These are phyloP conservation scores for Murraya paniculata DNA, from an alignment of 345 rosid species.

Conservation along the genomic window DNA sequence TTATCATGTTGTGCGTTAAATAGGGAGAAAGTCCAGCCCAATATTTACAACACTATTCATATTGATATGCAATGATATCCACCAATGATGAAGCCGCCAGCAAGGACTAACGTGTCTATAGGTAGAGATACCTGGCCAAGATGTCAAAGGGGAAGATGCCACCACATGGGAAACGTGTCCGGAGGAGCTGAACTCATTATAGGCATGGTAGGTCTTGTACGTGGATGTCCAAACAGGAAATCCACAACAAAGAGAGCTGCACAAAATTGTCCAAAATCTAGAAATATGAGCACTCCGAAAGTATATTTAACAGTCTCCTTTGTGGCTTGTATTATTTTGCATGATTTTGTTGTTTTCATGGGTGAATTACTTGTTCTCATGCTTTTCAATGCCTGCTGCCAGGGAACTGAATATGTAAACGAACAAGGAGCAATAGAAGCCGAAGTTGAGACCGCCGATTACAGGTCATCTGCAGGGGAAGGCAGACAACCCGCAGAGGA, in stretches of 20 bases:
- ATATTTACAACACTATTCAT: background rate
- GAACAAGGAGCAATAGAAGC: constrained; percentile 31
- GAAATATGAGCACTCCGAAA: constrained; percentile 2
- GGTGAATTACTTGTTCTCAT: background rate
- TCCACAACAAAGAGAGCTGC: background rate
- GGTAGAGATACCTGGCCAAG: background rate
- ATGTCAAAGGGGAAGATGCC: constrained; percentile 13
- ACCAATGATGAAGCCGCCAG: background rate
- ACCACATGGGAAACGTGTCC: constrained; percentile 11
- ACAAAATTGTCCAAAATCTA: background rate
- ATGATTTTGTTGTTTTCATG: background rate
- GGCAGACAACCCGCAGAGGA: constrained; percentile 23
- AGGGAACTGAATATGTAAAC: constrained; percentile 30
- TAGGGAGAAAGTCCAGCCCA: background rate
- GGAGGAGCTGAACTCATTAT: background rate
- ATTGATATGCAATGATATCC: too few relatives aligned
- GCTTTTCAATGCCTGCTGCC: background rate
- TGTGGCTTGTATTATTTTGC: background rate
- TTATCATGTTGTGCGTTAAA: too few relatives aligned
- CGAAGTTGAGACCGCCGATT: constrained; percentile 34
- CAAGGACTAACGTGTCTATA: background rate
- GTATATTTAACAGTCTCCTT: background rate
- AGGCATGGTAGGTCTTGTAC: background rate
- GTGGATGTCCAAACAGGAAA: background rate
- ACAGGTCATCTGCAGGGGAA: constrained; percentile 24